Evolutionary conservation across 2,329 filamentous ascomycete genomes (phyloP).

Genomic region (Ceratocystis variospora): DNA sequence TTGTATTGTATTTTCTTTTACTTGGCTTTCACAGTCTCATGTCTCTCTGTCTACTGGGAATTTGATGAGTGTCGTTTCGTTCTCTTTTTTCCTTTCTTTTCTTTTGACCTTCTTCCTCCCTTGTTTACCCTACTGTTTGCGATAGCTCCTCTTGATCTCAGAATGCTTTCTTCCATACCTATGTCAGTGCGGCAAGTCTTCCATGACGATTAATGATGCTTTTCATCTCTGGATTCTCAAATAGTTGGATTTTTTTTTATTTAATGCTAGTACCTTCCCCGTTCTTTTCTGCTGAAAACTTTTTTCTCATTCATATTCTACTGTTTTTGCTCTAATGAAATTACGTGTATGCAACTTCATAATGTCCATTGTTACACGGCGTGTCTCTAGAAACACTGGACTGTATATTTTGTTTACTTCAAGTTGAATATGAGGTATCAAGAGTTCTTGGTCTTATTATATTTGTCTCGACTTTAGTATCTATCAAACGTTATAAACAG

Average conservation of each 20-base stretch:
- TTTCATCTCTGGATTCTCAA: background rate
- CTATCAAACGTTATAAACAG: too few species aligned
- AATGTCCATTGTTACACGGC: background rate
- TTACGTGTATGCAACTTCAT: background rate
- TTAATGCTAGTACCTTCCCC: background rate
- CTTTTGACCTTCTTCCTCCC: background rate
- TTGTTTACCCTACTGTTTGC: background rate
- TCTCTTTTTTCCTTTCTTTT: background rate
- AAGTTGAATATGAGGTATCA: too few species aligned
- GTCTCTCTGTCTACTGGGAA: background rate
- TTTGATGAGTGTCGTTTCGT: background rate
- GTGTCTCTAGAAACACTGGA: background rate
- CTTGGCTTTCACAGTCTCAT: background rate
- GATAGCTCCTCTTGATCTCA: background rate
- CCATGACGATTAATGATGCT: slow-evolving; percentile 5
- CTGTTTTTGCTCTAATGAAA: background rate
- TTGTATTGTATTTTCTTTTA: background rate
- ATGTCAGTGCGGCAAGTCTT: background rate
- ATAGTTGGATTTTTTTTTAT: background rate
- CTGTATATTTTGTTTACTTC: too few species aligned
- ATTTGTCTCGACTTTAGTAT: too few species aligned
- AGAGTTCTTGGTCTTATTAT: too few species aligned
- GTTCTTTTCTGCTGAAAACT: background rate
- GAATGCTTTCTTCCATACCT: slow-evolving; percentile 2
- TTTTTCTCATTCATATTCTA: background rate